These are phyloP conservation scores for Cordyceps cateniannulata DNA, from an alignment of 2,329 filamentous ascomycete species.

Conservation along the genomic window DNA sequence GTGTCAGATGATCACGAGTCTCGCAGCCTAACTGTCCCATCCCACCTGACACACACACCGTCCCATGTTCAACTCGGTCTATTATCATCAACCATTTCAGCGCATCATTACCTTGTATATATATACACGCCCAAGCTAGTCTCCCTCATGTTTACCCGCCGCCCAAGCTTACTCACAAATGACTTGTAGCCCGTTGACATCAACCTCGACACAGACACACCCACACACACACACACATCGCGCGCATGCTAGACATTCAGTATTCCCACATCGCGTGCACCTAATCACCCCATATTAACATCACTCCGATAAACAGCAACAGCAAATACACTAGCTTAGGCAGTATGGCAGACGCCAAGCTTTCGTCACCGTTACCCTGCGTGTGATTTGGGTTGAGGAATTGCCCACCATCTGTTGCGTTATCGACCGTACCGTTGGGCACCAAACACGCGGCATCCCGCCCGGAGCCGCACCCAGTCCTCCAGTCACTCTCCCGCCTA, in stretches of 20 bases:
- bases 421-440: constrained; percentile 1
- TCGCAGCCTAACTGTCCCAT: background rate
- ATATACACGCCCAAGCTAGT: background rate
- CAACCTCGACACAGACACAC: too few species aligned
- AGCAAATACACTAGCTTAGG: background rate
- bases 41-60: constrained; percentile 9
- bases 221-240: background rate
- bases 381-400: constrained; percentile 11
- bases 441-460: constrained; percentile 7
- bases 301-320: background rate
- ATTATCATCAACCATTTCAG: background rate
- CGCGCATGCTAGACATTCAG: constrained; percentile 4
- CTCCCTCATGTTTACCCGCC: background rate
- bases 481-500: constrained; percentile 33
- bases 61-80: background rate
- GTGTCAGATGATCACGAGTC: constrained; percentile 10
- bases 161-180: background rate
- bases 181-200: background rate
- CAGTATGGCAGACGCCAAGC: background rate
- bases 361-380: constrained; percentile 1
- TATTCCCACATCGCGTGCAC: constrained; percentile 4
- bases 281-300: constrained; percentile 2
- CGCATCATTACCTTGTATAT: background rate
- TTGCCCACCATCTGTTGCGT: constrained; percentile 9
- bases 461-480: background rate